Conservation (phyloP, 2,329 filamentous ascomycete genomes). For the Penicillium sp. region DNA sequence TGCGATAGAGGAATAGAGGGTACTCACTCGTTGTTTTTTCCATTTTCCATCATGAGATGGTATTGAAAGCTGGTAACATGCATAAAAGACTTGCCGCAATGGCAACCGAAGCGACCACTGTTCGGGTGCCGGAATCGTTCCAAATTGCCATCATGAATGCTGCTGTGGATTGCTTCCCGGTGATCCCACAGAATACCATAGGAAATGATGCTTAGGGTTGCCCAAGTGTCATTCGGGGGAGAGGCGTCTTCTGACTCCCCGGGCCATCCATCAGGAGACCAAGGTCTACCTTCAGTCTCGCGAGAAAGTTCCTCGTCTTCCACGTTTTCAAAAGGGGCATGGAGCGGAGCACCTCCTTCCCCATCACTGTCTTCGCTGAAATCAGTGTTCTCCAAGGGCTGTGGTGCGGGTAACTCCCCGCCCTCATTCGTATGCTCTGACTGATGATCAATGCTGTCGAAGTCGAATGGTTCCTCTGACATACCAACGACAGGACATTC, state of each 20-base stretch:
- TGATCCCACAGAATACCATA: not conserved
- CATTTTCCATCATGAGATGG: conserved; percentile 1
- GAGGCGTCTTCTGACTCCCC: not conserved
- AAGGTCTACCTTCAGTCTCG: not conserved
- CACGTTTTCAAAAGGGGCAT: not conserved
- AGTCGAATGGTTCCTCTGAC: conserved; percentile 37
- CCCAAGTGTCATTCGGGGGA: not conserved
- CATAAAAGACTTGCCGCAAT: conserved; percentile 24
- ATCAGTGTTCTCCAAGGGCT: too few relatives aligned
- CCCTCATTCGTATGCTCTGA: not conserved
- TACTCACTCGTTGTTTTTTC: conserved; percentile 13
- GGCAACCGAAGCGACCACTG: conserved; percentile 34
- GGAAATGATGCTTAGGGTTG: not conserved
- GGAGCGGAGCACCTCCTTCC: conserved; percentile 21
- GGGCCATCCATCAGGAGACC: not conserved
- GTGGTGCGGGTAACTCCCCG: not conserved
- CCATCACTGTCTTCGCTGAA: conserved; percentile 49
- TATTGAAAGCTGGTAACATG: not conserved
- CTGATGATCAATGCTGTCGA: not conserved
- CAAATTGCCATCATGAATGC: conserved; percentile 15
- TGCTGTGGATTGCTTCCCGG: not conserved
- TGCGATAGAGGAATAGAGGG: not conserved
- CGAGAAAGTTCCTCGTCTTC: not conserved
- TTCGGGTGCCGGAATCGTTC: conserved; percentile 28
- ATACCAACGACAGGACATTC: conserved; percentile 46